A percentile compares a stretch with the other conserved stretches of the same genome.
Evolutionary conservation across 805 yeast genomes (phyloP).

Genomic region (Lipomyces lipofer): DNA sequence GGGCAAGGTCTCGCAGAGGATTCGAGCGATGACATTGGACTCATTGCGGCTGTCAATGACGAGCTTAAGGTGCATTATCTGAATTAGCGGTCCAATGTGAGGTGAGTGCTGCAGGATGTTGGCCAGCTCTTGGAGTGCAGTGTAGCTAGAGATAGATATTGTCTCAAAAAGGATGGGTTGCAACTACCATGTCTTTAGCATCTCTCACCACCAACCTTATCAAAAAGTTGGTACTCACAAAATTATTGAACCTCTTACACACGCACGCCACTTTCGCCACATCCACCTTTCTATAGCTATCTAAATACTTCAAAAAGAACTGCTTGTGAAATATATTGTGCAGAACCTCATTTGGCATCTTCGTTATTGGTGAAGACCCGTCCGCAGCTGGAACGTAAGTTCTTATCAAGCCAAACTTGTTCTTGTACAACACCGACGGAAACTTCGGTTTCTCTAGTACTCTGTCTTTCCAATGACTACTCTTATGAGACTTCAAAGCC

Average conservation of each 20-base stretch:
- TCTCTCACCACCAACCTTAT: too few species aligned
- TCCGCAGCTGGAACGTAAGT: slow-evolving; percentile 21
- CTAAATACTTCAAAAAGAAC: slow-evolving; percentile 9
- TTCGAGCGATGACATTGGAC: slow-evolving; percentile 4
- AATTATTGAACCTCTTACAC: neutral
- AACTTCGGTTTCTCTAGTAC: slow-evolving; percentile 3
- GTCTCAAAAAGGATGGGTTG: slow-evolving; percentile 12
- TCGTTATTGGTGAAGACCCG: slow-evolving; percentile 14
- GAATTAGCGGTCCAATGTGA: slow-evolving; percentile 6
- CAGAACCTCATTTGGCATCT: slow-evolving; percentile 22
- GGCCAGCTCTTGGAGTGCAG: slow-evolving; percentile 5
- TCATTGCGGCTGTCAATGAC: neutral
- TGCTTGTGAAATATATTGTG: slow-evolving; percentile 10
- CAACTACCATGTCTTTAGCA: too few species aligned
- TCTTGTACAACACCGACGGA: slow-evolving; percentile 11
- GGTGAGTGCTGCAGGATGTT: slow-evolving; percentile 2
- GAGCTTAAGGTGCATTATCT: slow-evolving; percentile 9
- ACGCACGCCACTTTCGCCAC: slow-evolving; percentile 17
- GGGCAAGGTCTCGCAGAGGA: neutral
- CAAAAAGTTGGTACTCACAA: too few species aligned
- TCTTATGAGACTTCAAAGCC: neutral
- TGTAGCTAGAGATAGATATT: slow-evolving; percentile 4
- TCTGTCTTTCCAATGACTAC: neutral
- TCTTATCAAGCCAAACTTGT: slow-evolving; percentile 19
- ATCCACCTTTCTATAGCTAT: slow-evolving; percentile 11